phyloP scores from a whole-genome alignment of 75 land plant genomes.

The Ceratopteris richardii region DNA sequence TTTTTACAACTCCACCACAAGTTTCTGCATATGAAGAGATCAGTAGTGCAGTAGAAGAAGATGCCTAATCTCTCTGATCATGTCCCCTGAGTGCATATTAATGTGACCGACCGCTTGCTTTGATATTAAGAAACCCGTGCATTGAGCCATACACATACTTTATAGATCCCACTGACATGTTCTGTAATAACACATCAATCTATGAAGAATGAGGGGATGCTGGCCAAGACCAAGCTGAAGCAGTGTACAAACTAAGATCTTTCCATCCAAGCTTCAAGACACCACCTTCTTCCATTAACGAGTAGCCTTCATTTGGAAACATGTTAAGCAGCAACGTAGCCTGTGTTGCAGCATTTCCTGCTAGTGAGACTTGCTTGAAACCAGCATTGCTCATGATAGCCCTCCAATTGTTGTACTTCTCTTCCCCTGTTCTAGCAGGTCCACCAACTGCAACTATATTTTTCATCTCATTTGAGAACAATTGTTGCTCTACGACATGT shows the following conservation, averaged over 20 bases:
- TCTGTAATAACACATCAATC: no score
- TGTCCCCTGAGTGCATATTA: no score
- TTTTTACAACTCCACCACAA: no score
- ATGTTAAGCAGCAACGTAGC: constrained; percentile 81
- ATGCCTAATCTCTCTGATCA: no score
- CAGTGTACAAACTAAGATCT: constrained; percentile 79
- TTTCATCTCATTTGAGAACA: constrained; percentile 69
- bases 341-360: constrained; percentile 88
- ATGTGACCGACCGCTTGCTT: no score
- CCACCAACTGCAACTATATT: constrained; percentile 84
- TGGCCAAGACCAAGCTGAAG: constrained; percentile 69
- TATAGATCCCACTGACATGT: no score
- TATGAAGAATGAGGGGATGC: background rate
- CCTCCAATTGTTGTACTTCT: constrained; percentile 74
- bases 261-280: constrained; percentile 92
- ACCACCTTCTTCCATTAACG: constrained; percentile 80
- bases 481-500: constrained; percentile 89
- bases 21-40: no score
- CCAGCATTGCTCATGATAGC: constrained; percentile 65
- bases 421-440: constrained; percentile 63
- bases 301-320: constrained; percentile 85
- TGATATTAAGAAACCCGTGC: no score
- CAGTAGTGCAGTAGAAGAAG: no score
- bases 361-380: constrained; percentile 60
- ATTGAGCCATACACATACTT: no score